These are phyloP conservation scores for Pleurotus sapidus DNA, from an alignment of 768 basidiomycete genomes.

Conservation along the genomic window DNA sequence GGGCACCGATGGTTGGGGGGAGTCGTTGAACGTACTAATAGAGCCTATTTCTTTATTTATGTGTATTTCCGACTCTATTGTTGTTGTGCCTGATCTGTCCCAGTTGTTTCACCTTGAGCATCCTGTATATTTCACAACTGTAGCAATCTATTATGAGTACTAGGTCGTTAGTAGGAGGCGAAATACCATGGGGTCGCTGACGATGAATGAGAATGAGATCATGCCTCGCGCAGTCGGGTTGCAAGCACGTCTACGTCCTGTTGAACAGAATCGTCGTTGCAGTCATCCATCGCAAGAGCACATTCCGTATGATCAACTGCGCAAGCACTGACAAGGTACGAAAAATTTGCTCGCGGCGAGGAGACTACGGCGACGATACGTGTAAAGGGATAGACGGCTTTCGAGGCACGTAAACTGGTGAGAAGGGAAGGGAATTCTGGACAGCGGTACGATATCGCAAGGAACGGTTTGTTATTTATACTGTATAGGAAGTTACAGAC, in stretches of 20 bases:
- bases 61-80: neutral
- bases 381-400: slow-evolving; percentile 1
- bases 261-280: slow-evolving; percentile 49
- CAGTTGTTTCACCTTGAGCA: too few relatives aligned
- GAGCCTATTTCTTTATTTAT: neutral
- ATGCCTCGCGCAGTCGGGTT: too few relatives aligned
- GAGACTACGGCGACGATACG: slow-evolving; percentile 22
- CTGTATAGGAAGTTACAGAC: too few relatives aligned
- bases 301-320: slow-evolving; percentile 21
- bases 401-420: neutral
- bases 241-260: too few relatives aligned
- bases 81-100: too few relatives aligned
- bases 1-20: slow-evolving; percentile 56
- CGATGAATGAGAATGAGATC: too few relatives aligned
- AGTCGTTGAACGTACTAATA: slow-evolving; percentile 28
- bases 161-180: neutral
- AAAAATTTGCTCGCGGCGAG: slow-evolving; percentile 17
- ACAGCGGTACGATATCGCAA: too few relatives aligned
- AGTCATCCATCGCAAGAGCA: slow-evolving; percentile 79
- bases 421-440: neutral
- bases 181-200: too few relatives aligned
- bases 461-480: too few relatives aligned
- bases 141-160: neutral
- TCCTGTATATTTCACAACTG: neutral
- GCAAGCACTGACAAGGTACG: slow-evolving; percentile 9